Percentiles rank a stretch among this genome's conserved stretches.
These are phyloP conservation scores for Phaffia tasmanica DNA, from an alignment of 768 basidiomycete genomes.

Conservation along the genomic window DNA sequence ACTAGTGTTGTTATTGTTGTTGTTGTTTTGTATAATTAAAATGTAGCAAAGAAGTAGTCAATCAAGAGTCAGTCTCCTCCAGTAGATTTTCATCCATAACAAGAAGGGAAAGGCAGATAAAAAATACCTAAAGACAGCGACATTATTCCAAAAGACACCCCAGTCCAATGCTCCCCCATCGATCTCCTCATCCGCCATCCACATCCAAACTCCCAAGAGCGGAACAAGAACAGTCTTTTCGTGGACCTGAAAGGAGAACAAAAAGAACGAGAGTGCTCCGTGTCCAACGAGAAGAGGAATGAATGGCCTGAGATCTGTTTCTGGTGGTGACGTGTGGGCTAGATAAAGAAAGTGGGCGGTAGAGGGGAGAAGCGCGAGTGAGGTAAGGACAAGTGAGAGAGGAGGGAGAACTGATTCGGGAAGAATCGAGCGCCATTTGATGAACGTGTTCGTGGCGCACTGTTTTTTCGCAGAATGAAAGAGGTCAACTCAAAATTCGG, in stretches of 20 bases:
- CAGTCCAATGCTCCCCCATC: conserved; percentile 45
- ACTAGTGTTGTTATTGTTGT: conserved; percentile 40
- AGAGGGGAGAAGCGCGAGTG: conserved; percentile 51
- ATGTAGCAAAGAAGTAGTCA: conserved; percentile 6
- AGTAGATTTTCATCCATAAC: neutral
- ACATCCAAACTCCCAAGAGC: conserved; percentile 50
- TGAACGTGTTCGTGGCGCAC: conserved; percentile 72
- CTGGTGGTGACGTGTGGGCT: conserved; percentile 29
- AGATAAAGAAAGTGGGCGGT: conserved; percentile 32
- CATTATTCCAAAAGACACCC: conserved; percentile 65
- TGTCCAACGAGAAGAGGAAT: conserved; percentile 50
- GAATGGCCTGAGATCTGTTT: conserved; percentile 47
- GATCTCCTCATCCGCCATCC: conserved; percentile 41
- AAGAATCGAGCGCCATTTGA: conserved; percentile 63
- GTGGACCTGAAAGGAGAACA: conserved; percentile 94
- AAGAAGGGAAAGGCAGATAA: neutral
- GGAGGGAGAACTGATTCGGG: conserved; percentile 48
- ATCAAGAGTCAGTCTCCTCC: too few relatives aligned
- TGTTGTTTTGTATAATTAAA: neutral
- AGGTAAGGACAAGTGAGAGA: conserved; percentile 56
- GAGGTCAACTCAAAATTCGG: too few relatives aligned
- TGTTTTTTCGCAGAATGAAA: neutral
- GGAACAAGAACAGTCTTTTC: conserved; percentile 86
- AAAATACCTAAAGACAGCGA: conserved; percentile 73
- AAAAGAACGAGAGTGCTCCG: conserved; percentile 65